Percentiles rank a stretch among this genome's conserved stretches.
phyloP scores from a whole-genome alignment of 352 stramenopile genomes.

The Saprolegnia parasitica region DNA sequence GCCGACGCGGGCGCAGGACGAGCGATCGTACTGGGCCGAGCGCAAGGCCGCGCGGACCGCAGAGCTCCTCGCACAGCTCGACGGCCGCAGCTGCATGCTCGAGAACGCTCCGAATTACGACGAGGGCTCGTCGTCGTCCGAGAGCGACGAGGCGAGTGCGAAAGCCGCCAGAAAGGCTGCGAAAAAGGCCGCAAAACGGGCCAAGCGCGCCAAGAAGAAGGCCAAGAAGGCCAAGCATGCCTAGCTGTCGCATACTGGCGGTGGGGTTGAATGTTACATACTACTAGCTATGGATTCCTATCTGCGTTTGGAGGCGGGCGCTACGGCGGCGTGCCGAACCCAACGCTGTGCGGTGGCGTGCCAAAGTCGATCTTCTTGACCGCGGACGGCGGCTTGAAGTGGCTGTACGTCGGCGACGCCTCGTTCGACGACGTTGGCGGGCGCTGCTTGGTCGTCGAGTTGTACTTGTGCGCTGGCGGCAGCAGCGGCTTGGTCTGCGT shows the following conservation, averaged over 20 bases:
- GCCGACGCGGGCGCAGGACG: neutral
- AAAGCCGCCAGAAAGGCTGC: slow-evolving; percentile 7
- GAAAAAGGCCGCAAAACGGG: slow-evolving; percentile 4
- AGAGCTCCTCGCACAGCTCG: neutral
- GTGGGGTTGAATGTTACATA: neutral
- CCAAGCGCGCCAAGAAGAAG: slow-evolving; percentile 19
- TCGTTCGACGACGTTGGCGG: neutral
- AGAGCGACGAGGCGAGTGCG: neutral
- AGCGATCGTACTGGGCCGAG: slow-evolving; percentile 19
- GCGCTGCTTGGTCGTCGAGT: no score
- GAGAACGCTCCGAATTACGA: slow-evolving; percentile 21
- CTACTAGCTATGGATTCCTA: no score
- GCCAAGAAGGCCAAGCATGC: neutral
- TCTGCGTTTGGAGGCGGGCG: no score
- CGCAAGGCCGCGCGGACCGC: slow-evolving; percentile 4
- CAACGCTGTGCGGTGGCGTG: neutral
- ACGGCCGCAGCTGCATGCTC: slow-evolving; percentile 1
- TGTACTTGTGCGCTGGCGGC: no score
- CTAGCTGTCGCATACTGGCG: neutral
- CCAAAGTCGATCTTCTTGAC: slow-evolving; percentile 4
- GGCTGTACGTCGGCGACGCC: neutral
- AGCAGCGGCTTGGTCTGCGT: neutral
- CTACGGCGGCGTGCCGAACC: no score
- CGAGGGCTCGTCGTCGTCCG: neutral
- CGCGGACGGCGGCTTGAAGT: neutral